A percentile compares a stretch with the other conserved stretches of the same genome.
phyloP scores from a whole-genome alignment of 2,329 filamentous ascomycete species.

The Talaromyces sp. region DNA sequence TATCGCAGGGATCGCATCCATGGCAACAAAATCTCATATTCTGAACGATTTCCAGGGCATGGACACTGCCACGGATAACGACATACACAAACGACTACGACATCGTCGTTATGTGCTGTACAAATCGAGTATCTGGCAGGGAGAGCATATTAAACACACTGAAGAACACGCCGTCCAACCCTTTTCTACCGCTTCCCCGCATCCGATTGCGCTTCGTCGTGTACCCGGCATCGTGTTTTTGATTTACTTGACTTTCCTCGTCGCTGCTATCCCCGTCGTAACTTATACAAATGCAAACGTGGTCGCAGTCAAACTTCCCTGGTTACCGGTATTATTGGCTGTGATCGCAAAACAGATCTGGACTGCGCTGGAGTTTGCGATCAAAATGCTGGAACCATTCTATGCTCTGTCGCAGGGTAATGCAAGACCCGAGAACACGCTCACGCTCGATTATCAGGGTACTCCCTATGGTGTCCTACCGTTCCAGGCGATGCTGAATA shows the following conservation, averaged over 20 bases:
- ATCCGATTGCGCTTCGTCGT: slow-evolving; percentile 46
- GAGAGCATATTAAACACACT: slow-evolving; percentile 42
- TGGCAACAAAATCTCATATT: slow-evolving; percentile 51
- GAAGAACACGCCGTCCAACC: slow-evolving; percentile 30
- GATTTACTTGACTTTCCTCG: slow-evolving; percentile 37
- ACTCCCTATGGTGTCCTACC: slow-evolving; percentile 46
- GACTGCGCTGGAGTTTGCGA: slow-evolving; percentile 46
- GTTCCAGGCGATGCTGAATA: slow-evolving; percentile 42
- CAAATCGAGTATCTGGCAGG: slow-evolving; percentile 52
- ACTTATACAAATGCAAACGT: slow-evolving; percentile 39
- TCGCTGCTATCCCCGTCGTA: slow-evolving; percentile 41
- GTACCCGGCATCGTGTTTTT: slow-evolving; percentile 41
- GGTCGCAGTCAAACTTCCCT: slow-evolving; percentile 42
- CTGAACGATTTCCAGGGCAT: slow-evolving; percentile 48
- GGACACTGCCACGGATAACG: slow-evolving; percentile 41
- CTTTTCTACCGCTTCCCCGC: slow-evolving; percentile 39
- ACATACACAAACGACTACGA: slow-evolving; percentile 47
- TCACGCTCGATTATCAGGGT: slow-evolving; percentile 50
- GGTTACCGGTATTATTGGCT: slow-evolving; percentile 45
- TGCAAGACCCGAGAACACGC: slow-evolving; percentile 43
- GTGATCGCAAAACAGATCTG: slow-evolving; percentile 48
- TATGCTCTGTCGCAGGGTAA: slow-evolving; percentile 45
- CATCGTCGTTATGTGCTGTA: slow-evolving; percentile 49
- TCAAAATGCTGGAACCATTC: slow-evolving; percentile 50
- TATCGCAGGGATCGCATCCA: slow-evolving; percentile 51